Evolutionary conservation across 2,329 filamentous ascomycete genomes (phyloP).

Genomic region (Trichophyton benhamiae): DNA sequence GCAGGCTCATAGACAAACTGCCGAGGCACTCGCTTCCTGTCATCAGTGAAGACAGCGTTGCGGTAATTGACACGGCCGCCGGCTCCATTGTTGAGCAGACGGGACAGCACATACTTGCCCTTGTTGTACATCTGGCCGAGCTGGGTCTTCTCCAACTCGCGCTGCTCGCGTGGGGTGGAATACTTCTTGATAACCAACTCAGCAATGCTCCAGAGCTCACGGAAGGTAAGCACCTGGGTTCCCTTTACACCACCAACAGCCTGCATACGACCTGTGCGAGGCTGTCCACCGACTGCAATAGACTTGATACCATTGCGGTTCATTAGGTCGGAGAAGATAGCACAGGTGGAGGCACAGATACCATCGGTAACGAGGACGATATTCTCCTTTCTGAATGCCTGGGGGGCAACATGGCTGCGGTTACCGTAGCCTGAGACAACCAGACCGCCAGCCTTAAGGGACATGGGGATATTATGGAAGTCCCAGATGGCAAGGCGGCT

Average conservation of each 20-base stretch:
- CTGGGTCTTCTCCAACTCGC: conserved; percentile 9
- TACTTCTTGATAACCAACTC: not conserved
- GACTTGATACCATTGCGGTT: conserved; percentile 43
- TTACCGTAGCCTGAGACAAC: conserved; percentile 23
- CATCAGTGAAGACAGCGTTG: conserved; percentile 35
- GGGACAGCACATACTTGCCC: conserved; percentile 11
- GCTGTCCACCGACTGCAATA: conserved; percentile 48
- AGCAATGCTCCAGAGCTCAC: conserved; percentile 15
- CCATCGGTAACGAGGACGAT: conserved; percentile 41
- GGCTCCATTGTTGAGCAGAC: conserved; percentile 11
- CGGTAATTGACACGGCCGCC: conserved; percentile 33
- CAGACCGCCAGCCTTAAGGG: conserved; percentile 16
- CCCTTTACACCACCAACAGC: conserved; percentile 53
- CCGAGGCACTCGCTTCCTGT: conserved; percentile 35
- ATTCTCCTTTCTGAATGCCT: conserved; percentile 23
- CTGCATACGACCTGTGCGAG: conserved; percentile 45
- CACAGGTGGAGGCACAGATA: conserved; percentile 48
- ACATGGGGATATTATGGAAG: conserved; percentile 18
- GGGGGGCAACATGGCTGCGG: conserved; percentile 16
- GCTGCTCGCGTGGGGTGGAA: conserved; percentile 9
- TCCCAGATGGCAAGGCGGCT: conserved; percentile 21
- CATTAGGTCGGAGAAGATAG: conserved; percentile 46
- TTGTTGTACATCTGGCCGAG: conserved; percentile 11
- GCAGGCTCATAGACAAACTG: conserved; percentile 52
- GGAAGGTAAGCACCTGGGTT: conserved; percentile 19